Evolutionary conservation across 2,329 filamentous ascomycete genomes (phyloP).

Genomic region (Torrubiellomyces zombiae): DNA sequence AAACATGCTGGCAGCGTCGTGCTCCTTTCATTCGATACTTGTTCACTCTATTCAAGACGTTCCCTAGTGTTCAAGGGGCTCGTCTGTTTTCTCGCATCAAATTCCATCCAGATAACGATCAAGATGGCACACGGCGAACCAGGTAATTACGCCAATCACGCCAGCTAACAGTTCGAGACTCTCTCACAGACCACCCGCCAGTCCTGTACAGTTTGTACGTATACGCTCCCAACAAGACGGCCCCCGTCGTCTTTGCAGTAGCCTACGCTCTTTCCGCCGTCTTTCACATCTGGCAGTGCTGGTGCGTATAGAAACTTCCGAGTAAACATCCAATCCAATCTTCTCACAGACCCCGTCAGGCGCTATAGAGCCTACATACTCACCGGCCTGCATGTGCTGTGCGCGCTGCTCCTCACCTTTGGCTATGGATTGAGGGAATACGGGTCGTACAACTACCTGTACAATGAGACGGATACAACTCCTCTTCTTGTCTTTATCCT

Average conservation of each 20-base stretch:
- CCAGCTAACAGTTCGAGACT: not conserved
- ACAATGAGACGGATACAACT: conserved; percentile 6
- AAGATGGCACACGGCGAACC: not conserved
- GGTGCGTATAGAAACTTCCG: conserved; percentile 9
- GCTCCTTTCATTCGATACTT: no score
- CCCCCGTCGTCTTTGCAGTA: conserved; percentile 34
- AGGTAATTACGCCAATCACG: not conserved
- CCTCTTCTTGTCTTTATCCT: conserved; percentile 25
- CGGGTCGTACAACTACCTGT: conserved; percentile 30
- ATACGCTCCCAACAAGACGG: conserved; percentile 37
- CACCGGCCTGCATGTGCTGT: conserved; percentile 31
- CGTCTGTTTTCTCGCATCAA: no score
- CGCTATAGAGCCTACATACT: conserved; percentile 34
- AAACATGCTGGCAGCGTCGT: no score
- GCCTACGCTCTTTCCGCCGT: conserved; percentile 27
- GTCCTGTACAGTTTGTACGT: conserved; percentile 10
- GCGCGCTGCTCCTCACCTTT: conserved; percentile 29
- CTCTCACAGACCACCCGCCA: not conserved
- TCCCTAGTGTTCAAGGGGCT: no score
- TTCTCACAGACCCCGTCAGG: conserved; percentile 12
- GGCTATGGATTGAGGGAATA: conserved; percentile 37
- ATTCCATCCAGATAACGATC: no score
- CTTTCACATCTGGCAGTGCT: conserved; percentile 37
- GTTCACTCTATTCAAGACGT: no score
- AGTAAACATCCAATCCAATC: not conserved